phyloP scores from a whole-genome alignment of 106 monocot genomes.

The Platanthera guangdongensis region DNA sequence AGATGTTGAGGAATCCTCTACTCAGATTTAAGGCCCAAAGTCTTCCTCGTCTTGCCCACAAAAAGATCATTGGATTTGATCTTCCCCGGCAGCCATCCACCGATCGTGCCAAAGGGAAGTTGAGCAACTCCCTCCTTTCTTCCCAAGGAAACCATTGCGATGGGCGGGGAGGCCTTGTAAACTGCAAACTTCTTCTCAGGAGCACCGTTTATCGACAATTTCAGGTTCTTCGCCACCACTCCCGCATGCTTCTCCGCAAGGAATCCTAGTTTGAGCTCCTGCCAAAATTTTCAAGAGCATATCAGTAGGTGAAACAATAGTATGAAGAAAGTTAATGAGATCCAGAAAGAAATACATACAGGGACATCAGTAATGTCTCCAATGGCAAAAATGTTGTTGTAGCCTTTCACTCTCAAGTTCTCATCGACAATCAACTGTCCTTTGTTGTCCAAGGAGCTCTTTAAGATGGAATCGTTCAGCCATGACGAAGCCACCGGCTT shows the following conservation, averaged over 20 bases:
- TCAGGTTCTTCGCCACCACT: conserved; percentile 42
- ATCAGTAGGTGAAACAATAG: no score
- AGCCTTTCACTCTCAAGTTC: conserved; percentile 24
- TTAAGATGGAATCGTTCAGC: conserved; percentile 20
- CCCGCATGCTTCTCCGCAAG: conserved; percentile 40
- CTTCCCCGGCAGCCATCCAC: conserved; percentile 25
- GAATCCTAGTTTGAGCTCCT: conserved; percentile 53
- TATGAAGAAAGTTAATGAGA: no score
- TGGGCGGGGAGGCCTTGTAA: conserved; percentile 14
- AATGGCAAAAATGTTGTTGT: conserved; percentile 25
- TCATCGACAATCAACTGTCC: conserved; percentile 14
- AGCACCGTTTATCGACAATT: conserved; percentile 28
- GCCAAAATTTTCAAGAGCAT: not conserved
- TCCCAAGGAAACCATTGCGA: conserved; percentile 19
- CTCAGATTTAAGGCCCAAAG: conserved; percentile 18
- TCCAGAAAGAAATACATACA: conserved; percentile 12
- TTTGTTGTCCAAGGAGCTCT: conserved; percentile 15
- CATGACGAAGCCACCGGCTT: conserved; percentile 27
- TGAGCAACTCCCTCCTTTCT: no score
- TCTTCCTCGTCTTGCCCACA: conserved; percentile 26
- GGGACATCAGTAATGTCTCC: conserved; percentile 33
- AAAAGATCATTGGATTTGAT: conserved; percentile 45
- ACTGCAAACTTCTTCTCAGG: conserved; percentile 16
- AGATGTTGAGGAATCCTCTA: no score
- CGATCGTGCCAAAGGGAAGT: conserved; percentile 17